Evolutionary conservation across 495 filamentous ascomycete genomes (phyloP).

Genomic region (Aspergillus sclerotioniger): DNA sequence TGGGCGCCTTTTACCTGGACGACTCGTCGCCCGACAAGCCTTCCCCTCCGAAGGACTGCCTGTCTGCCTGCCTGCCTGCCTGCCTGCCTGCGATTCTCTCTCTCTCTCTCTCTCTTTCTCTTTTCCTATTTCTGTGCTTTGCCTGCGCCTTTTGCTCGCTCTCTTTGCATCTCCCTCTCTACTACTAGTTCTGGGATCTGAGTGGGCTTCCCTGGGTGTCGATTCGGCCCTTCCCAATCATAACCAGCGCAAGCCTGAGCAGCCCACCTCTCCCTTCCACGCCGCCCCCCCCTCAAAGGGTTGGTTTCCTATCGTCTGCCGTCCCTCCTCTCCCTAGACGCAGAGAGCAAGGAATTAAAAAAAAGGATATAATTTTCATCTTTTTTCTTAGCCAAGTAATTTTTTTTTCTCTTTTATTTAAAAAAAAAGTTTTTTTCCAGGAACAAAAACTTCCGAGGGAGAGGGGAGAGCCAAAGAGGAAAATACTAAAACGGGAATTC

Average conservation of each 20-base stretch:
- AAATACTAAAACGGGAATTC: conserved; percentile 10
- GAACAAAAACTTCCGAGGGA: conserved; percentile 26
- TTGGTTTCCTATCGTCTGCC: conserved; percentile 25
- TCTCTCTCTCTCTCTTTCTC: conserved; percentile 9
- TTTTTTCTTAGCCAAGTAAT: conserved; percentile 12
- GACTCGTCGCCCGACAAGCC: conserved; percentile 19
- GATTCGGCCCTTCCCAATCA: conserved; percentile 17
- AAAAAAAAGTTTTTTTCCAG: conserved; percentile 19
- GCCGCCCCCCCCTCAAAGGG: conserved; percentile 22
- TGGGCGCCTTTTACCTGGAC: conserved; percentile 19
- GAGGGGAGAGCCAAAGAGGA: conserved; percentile 13
- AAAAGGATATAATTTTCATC: conserved; percentile 15
- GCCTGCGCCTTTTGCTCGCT: conserved; percentile 8
- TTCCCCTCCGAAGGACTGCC: conserved; percentile 18
- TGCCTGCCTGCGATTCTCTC: conserved; percentile 3
- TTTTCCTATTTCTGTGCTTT: neutral
- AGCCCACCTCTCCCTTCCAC: conserved; percentile 11
- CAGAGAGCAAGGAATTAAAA: conserved; percentile 2
- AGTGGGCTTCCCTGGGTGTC: conserved; percentile 16
- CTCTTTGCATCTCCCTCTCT: conserved; percentile 5
- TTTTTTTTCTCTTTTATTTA: conserved; percentile 1
- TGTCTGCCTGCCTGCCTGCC: neutral
- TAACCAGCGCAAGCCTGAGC: conserved; percentile 6
- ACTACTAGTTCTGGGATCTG: conserved; percentile 8
- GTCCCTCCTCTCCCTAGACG: conserved; percentile 25